Conservation (phyloP, 2,329 filamentous ascomycete genomes). For the Colletotrichum graminicola region DNA sequence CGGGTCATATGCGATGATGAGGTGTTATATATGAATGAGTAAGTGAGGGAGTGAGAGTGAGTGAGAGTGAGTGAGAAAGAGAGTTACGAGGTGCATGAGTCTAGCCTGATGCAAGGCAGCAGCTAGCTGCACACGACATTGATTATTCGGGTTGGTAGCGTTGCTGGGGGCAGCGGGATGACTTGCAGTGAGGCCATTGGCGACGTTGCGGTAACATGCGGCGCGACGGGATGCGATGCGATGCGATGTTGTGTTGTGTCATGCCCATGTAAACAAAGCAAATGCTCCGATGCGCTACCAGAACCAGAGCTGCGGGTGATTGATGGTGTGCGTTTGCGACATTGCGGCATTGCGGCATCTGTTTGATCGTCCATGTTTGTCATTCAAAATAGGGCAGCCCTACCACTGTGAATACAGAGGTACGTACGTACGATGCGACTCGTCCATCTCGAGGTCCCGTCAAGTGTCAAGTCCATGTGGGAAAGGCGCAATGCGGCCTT, state of each 20-base stretch:
- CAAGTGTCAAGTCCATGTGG: too few species aligned
- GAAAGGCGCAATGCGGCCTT: background rate
- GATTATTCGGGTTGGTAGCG: background rate
- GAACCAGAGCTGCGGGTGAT: conserved; percentile 21
- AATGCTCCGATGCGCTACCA: conserved; percentile 13
- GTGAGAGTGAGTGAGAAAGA: background rate
- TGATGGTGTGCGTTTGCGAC: conserved; percentile 5
- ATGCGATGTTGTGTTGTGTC: background rate
- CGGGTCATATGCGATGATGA: background rate
- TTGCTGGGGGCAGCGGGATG: conserved; percentile 12
- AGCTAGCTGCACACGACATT: background rate
- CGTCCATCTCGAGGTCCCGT: too few species aligned
- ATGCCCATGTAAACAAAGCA: conserved; percentile 26
- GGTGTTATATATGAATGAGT: background rate
- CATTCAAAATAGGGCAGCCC: background rate
- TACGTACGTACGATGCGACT: background rate
- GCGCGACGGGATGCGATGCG: conserved; percentile 12
- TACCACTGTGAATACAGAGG: background rate
- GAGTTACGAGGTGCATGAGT: conserved; percentile 10
- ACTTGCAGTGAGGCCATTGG: conserved; percentile 11
- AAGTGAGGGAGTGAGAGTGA: background rate
- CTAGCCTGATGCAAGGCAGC: conserved; percentile 8
- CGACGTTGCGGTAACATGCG: background rate
- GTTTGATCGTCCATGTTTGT: conserved; percentile 10
- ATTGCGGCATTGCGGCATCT: background rate